phyloP scores from a whole-genome alignment of 2,329 filamentous ascomycete genomes.

The Plenodomus biglobosus region DNA sequence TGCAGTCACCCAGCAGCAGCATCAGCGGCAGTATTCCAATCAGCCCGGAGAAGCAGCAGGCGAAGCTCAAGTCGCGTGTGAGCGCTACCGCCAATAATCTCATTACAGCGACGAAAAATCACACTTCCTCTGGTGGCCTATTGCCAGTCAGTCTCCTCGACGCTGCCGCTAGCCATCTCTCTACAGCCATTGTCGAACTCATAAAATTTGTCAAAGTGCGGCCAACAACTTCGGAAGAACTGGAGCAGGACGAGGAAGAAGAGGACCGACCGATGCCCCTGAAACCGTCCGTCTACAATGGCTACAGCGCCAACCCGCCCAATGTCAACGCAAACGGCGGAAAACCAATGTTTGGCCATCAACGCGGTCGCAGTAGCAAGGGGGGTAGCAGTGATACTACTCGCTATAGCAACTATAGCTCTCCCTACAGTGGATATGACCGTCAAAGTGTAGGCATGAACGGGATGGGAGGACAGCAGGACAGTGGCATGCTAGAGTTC shows the following conservation, averaged over 20 bases:
- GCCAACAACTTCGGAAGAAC: slow-evolving; percentile 70
- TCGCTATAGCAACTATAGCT: slow-evolving; percentile 40
- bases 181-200: slow-evolving; percentile 81
- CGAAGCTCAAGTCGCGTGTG: slow-evolving; percentile 75
- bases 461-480: slow-evolving; percentile 24
- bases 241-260: slow-evolving; percentile 69
- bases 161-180: slow-evolving; percentile 87
- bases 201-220: slow-evolving; percentile 82
- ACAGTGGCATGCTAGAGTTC: slow-evolving; percentile 57
- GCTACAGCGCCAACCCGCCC: slow-evolving; percentile 23
- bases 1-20: slow-evolving; percentile 42
- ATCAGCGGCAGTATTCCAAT: slow-evolving; percentile 35
- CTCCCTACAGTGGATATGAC: slow-evolving; percentile 42
- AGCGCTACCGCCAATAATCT: slow-evolving; percentile 94
- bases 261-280: slow-evolving; percentile 42
- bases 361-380: slow-evolving; percentile 38
- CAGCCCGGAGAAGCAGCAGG: slow-evolving; percentile 55
- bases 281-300: slow-evolving; percentile 26
- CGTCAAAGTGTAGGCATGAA: slow-evolving; percentile 35
- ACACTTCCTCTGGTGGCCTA: slow-evolving; percentile 76
- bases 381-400: slow-evolving; percentile 42
- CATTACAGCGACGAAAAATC: slow-evolving; percentile 93
- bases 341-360: slow-evolving; percentile 16
- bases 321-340: slow-evolving; percentile 18
- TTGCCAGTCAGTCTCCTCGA: slow-evolving; percentile 93